phyloP scores from a whole-genome alignment of 192 early-diverging fungal genomes.

The Coemansia sp. region DNA sequence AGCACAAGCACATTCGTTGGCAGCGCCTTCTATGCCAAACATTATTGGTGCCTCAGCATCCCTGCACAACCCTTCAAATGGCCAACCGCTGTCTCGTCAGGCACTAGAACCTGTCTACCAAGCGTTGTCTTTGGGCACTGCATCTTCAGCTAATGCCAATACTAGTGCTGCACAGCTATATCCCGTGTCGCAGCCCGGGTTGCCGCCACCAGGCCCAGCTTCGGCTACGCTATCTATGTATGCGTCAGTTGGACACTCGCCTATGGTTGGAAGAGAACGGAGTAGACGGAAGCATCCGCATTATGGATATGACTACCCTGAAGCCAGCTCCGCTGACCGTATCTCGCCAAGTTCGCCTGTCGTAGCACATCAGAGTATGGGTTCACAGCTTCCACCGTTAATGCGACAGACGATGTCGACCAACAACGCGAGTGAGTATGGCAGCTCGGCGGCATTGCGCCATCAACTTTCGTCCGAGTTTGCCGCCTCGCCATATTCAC shows the following conservation, averaged over 20 bases:
- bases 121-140: slow-evolving; percentile 14
- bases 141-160: not conserved
- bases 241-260: slow-evolving; percentile 16
- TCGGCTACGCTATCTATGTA: slow-evolving; percentile 30
- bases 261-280: slow-evolving; percentile 26
- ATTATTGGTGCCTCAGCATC: too few relatives aligned
- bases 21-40: too few relatives aligned
- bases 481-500: slow-evolving; percentile 2
- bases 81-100: slow-evolving; percentile 11
- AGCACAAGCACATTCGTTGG: too few relatives aligned
- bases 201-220: slow-evolving; percentile 37
- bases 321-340: slow-evolving; percentile 11
- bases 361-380: not conserved
- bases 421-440: slow-evolving; percentile 14
- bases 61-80: too few relatives aligned
- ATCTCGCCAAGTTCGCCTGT: slow-evolving; percentile 18
- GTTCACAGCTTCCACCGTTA: not conserved
- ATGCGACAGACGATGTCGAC: slow-evolving; percentile 30
- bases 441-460: slow-evolving; percentile 2
- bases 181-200: slow-evolving; percentile 42
- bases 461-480: slow-evolving; percentile 17
- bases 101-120: slow-evolving; percentile 18
- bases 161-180: slow-evolving; percentile 20
- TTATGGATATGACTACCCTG: slow-evolving; percentile 33
- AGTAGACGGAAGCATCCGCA: slow-evolving; percentile 30